Evolutionary conservation across 169 alveolate genomes (phyloP), one percentile per base, ranked within the genome.

Genomic region (Sarcocystis neurona): DNA sequence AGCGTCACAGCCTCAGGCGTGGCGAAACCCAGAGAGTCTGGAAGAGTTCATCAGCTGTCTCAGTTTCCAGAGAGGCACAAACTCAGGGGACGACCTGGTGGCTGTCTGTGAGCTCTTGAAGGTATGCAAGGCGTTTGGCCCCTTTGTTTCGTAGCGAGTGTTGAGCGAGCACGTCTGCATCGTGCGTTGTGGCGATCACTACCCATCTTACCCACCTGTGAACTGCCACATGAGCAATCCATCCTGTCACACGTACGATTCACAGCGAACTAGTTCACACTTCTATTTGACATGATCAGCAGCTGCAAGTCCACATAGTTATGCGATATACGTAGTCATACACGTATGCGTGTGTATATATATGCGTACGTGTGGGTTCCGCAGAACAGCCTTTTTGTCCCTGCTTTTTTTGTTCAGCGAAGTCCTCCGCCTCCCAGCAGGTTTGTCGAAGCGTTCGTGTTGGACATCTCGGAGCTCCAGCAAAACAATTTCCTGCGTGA

Each of bases 401-500:
- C 39, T 2, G 4, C 18, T 27, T 27, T 58, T 27, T 10, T 4
- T 63, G 43, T 63, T 6, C 75, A 63, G 75, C 75, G 75, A 10
- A 63, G 32, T 18, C 75, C 75, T 37, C 75, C 75, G 41, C 44
- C 75, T 0, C 75, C 75, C 0, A 63, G 75, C n/a, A 41, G 37
- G 6, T 37, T 30, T 5, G 75, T 43, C 6, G 46, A 63, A 41
- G 34, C 32, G 41, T 63, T 63, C 75, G n/a, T 63, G 37, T 43
- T 63, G 75, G 32, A 41, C 4, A 37, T 63, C 75, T 37, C 75
- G 20, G 75, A 63, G 8, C 41, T 63, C n/a, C 27, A 30, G 75
- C 75, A 63, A 20, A 63, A 63, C 20, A 41, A 63, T n/a, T 63
- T 63, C 75, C 27, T 63, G 27, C 75, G 75, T 63, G 32, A 63